Conservation (phyloP, 208 protist species). For the Trichomonas tenax region DNA sequence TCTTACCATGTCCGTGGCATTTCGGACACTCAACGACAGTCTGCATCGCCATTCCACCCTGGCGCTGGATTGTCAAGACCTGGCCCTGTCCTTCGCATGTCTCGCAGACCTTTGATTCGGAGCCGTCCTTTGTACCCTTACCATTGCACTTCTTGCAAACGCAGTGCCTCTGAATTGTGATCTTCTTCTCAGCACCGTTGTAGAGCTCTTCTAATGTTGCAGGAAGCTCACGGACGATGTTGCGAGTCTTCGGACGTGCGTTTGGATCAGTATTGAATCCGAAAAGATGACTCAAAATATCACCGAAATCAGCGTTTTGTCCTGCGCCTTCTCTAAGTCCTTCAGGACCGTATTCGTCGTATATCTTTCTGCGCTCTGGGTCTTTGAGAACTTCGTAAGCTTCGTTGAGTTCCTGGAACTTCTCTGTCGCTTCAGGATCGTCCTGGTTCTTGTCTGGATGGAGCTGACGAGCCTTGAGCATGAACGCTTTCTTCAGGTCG, state of each 20-base stretch:
- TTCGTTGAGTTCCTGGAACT: constrained; percentile 11
- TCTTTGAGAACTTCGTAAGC: constrained; percentile 17
- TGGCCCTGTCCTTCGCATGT: neutral
- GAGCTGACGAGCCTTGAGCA: neutral
- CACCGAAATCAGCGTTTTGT: neutral
- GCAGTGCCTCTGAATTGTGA: neutral
- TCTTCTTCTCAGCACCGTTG: constrained; percentile 8
- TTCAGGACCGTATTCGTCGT: constrained; percentile 3
- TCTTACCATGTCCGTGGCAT: neutral
- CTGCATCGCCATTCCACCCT: neutral
- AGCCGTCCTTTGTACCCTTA: neutral
- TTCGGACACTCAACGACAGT: neutral
- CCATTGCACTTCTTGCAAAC: constrained; percentile 1
- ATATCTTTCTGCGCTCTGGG: neutral
- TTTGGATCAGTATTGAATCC: neutral
- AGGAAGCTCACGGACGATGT: neutral
- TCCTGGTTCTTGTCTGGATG: constrained; percentile 17
- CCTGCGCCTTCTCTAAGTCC: neutral
- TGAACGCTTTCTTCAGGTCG: constrained; percentile 11
- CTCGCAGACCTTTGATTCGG: neutral
- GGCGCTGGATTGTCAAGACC: neutral
- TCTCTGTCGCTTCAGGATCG: neutral
- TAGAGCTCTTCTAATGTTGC: neutral
- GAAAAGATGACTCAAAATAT: neutral
- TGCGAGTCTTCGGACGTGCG: neutral